Conservation (phyloP, 768 basidiomycete genomes). For the Wakefieldia striispora region DNA sequence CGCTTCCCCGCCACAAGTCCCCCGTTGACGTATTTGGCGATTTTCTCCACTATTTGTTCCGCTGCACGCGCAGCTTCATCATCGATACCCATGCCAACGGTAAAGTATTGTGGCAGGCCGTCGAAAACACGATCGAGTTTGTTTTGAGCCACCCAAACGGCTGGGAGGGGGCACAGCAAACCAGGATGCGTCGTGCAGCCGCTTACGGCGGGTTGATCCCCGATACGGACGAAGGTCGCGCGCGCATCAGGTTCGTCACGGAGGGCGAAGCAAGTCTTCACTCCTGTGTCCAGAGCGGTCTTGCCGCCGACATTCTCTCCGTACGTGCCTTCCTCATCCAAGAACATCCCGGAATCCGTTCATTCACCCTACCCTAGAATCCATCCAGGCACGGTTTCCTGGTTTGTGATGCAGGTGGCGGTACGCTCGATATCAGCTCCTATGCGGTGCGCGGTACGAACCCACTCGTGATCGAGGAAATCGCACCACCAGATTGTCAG, state of each 20-base stretch:
- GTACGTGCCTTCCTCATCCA: constrained; percentile 38
- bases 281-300: constrained; percentile 73
- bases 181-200: constrained; percentile 74
- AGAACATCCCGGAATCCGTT: not conserved
- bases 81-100: constrained; percentile 83
- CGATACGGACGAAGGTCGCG: constrained; percentile 69
- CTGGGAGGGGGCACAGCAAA: constrained; percentile 76
- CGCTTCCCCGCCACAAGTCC: constrained; percentile 62
- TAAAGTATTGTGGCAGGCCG: constrained; percentile 60
- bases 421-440: constrained; percentile 78
- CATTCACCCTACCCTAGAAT: constrained; percentile 42
- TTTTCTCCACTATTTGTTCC: constrained; percentile 71
- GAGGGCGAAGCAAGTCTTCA: constrained; percentile 85
- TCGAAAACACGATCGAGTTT: constrained; percentile 68
- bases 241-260: constrained; percentile 76
- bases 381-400: constrained; percentile 75
- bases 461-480: constrained; percentile 78
- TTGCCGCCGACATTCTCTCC: constrained; percentile 74
- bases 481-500: constrained; percentile 79
- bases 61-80: constrained; percentile 73
- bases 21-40: constrained; percentile 79
- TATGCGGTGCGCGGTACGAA: constrained; percentile 69
- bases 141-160: constrained; percentile 81
- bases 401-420: constrained; percentile 79
- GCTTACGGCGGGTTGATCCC: constrained; percentile 71